Base-by-base conservation (phyloP, 495 filamentous ascomycete species). In the Massariosphaeria phaeospora region DNA sequence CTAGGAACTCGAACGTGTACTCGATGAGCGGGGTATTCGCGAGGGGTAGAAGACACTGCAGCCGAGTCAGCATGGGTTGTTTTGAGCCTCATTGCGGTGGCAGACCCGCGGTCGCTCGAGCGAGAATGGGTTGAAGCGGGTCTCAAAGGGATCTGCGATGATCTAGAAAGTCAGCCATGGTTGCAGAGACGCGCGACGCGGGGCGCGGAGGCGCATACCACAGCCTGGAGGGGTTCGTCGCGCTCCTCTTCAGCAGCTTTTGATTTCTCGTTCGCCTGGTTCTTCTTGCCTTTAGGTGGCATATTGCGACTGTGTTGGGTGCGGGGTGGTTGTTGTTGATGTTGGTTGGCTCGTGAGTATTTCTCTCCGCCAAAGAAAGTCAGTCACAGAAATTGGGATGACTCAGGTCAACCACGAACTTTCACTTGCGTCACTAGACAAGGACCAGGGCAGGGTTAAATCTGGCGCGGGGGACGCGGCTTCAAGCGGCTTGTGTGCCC, bases 1-100 rank as follows among this genome's bases (percentile, higher is more conserved):
- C 91, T 0, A 99, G 84, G 68, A 93, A 96, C 67, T 99, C 93
- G 57, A 96, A 81, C 2, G 91, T 96, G 68, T 99, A 96, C 72
- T 97, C 91, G 71, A 99, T 95, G 49, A 97, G 75, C 17, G 94
- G 94, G 2, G 83, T 87, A 64, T 97, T 97, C 42, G 87, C 94
- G 52, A 99, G 76, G 24, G 91, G 91, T 26, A 99, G 76, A 25
- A 99, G 84, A 76, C 94, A 97, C 90, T 94, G 59, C 25, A 15
- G 5, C 17, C 36, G 40, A 50, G 55, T 58, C 47, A 65, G 43
- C 6, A n/a, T 25, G 31, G 6, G 31, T 13, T 11, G 6, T 7
- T 9, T 20, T 12, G 13, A 36, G 52, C 0, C 31, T 6, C 8
- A 18, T 41, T 35, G 17, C 18, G 5, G 24, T 5, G 31, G 13